Percentiles rank a stretch among this genome's conserved stretches.
Conservation (phyloP, 345 rosid genomes). For the Triadica sebifera region DNA sequence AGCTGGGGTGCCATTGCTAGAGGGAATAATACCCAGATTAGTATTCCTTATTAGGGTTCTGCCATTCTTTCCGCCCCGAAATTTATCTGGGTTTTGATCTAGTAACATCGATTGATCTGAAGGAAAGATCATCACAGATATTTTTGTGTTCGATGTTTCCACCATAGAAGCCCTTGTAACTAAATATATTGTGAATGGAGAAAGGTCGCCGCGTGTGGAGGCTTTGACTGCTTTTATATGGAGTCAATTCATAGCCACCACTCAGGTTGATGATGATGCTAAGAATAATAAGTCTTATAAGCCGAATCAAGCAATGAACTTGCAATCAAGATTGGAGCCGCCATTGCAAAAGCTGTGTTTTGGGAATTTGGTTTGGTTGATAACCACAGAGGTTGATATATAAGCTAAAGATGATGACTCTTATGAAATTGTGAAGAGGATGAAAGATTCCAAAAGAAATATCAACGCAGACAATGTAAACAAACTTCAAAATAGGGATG, state of each 20-base stretch:
- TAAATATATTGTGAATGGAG: constrained; percentile 15
- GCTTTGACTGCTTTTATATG: constrained; percentile 7
- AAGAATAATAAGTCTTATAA: neutral
- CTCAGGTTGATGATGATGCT: neutral
- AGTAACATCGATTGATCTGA: constrained; percentile 24
- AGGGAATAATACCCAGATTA: neutral
- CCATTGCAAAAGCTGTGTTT: constrained; percentile 16
- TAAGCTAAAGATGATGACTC: no score
- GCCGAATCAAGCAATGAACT: constrained; percentile 19
- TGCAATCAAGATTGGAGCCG: constrained; percentile 28
- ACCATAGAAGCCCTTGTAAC: constrained; percentile 28
- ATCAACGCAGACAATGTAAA: neutral
- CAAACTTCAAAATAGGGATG: no score
- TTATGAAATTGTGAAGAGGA: no score
- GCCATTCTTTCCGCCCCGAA: constrained; percentile 45
- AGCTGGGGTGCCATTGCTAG: constrained; percentile 12
- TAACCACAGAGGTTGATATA: neutral
- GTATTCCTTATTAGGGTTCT: constrained; percentile 30
- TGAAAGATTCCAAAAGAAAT: neutral
- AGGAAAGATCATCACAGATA: constrained; percentile 34
- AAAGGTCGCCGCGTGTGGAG: constrained; percentile 22
- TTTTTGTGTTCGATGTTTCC: constrained; percentile 38
- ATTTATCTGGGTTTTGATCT: constrained; percentile 15
- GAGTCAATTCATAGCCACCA: no score
- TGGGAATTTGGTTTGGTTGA: constrained; percentile 28